Conservation (phyloP, 2,329 filamentous ascomycete species). For the Dactylellina leptospora region DNA sequence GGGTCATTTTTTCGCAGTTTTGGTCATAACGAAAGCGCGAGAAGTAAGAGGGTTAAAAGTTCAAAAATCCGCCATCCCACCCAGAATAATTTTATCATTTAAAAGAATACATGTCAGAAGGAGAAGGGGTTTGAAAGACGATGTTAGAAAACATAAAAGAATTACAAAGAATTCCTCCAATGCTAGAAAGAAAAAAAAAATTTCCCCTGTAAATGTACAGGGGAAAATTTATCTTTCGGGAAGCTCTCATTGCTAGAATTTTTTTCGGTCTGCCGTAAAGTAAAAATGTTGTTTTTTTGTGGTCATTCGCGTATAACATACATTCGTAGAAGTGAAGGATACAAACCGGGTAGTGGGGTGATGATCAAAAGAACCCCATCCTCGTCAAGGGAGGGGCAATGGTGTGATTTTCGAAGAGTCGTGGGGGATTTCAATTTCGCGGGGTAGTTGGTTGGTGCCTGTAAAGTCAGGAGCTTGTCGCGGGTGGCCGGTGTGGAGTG, state of each 20-base stretch:
- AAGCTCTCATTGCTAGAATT: constrained; percentile 30
- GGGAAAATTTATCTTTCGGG: constrained; percentile 36
- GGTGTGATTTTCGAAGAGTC: constrained; percentile 35
- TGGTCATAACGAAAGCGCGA: constrained; percentile 32
- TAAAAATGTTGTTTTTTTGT: constrained; percentile 33
- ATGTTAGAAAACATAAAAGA: constrained; percentile 10
- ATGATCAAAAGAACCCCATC: constrained; percentile 16
- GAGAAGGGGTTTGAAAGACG: constrained; percentile 8
- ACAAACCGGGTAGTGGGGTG: constrained; percentile 30
- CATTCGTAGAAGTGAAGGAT: constrained; percentile 42
- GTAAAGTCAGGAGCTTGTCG: constrained; percentile 26
- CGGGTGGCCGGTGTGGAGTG: constrained; percentile 35
- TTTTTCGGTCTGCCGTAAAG: constrained; percentile 39
- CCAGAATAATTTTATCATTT: constrained; percentile 50
- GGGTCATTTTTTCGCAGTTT: constrained; percentile 31
- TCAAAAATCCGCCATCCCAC: constrained; percentile 50
- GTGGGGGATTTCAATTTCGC: constrained; percentile 24
- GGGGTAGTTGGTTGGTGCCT: constrained; percentile 37
- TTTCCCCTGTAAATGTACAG: constrained; percentile 26
- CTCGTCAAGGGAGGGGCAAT: constrained; percentile 27
- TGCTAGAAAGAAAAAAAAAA: constrained; percentile 9
- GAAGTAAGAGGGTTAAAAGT: constrained; percentile 38
- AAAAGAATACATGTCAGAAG: constrained; percentile 44
- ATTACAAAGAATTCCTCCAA: constrained; percentile 28
- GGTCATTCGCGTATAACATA: constrained; percentile 49